Percentiles rank a stretch among this genome's conserved stretches.
phyloP scores from a whole-genome alignment of 2,329 filamentous ascomycete species.

The Magnaporthiopsis rhizophila region DNA sequence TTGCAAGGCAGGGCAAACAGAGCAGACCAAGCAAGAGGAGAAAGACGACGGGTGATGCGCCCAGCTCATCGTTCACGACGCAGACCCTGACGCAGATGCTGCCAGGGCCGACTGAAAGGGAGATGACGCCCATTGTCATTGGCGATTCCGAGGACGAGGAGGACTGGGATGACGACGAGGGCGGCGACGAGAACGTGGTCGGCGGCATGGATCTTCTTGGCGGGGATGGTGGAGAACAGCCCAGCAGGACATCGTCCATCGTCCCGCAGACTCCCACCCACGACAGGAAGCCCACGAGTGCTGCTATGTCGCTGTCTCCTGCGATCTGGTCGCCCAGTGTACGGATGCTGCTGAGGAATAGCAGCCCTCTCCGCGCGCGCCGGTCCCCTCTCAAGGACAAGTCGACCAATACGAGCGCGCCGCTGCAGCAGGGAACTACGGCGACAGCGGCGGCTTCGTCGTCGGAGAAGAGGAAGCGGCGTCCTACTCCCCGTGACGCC shows the following conservation, averaged over 20 bases:
- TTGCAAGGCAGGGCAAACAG: neutral
- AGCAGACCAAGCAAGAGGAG: conserved; percentile 17
- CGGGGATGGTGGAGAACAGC: conserved; percentile 3
- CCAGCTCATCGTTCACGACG: conserved; percentile 22
- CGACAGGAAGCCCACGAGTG: neutral
- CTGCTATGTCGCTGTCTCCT: neutral
- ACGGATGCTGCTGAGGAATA: conserved; percentile 4
- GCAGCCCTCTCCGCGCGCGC: conserved; percentile 9
- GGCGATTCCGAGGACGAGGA: conserved; percentile 18
- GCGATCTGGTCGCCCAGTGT: neutral
- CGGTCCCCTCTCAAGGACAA: conserved; percentile 32
- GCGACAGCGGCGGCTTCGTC: conserved; percentile 15
- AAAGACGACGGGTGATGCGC: conserved; percentile 20
- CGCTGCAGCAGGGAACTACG: conserved; percentile 8
- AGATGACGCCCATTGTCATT: conserved; percentile 13
- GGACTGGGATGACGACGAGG: neutral
- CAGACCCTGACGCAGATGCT: conserved; percentile 27
- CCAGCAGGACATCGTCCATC: conserved; percentile 18
- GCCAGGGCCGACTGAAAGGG: conserved; percentile 11
- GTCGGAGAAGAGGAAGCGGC: conserved; percentile 15
- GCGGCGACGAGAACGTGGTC: neutral
- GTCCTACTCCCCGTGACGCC: conserved; percentile 13
- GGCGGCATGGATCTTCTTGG: neutral
- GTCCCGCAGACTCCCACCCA: conserved; percentile 33
- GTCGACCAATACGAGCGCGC: conserved; percentile 22